Evolutionary conservation across 345 rosid species (phyloP).

Genomic region (Viola odorata): DNA sequence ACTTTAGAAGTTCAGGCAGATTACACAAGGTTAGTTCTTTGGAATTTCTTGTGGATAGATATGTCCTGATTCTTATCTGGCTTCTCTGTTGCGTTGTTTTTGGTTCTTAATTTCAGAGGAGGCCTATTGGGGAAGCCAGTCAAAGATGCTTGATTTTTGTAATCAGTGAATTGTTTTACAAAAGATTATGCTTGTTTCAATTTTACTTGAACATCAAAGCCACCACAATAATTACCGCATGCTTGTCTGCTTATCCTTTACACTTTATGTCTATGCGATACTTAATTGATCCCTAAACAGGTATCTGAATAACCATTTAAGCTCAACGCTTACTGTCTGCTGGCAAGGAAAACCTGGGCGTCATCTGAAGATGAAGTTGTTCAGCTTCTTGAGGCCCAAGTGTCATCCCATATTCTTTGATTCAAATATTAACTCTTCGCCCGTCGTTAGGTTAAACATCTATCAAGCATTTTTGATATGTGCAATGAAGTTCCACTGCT

Average conservation of each 20-base stretch:
- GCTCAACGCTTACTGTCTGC: slow-evolving; percentile 51
- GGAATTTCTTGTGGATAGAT: neutral
- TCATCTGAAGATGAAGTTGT: slow-evolving; percentile 40
- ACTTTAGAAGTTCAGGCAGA: slow-evolving; percentile 83
- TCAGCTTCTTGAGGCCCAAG: slow-evolving; percentile 56
- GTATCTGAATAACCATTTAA: slow-evolving; percentile 59
- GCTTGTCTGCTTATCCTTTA: neutral
- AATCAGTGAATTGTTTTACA: neutral
- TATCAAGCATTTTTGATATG: slow-evolving; percentile 69
- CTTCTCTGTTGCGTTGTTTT: neutral
- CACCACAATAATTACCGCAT: neutral
- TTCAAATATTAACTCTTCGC: slow-evolving; percentile 64
- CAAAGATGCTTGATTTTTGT: neutral
- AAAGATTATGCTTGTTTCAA: neutral
- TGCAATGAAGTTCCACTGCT: slow-evolving; percentile 85
- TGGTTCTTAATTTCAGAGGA: neutral
- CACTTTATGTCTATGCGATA: neutral
- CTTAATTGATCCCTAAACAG: slow-evolving; percentile 30
- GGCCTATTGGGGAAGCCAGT: neutral
- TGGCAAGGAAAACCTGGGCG: slow-evolving; percentile 52
- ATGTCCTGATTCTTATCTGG: neutral
- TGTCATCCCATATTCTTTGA: slow-evolving; percentile 80
- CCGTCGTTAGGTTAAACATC: slow-evolving; percentile 63
- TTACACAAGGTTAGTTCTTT: slow-evolving; percentile 48
- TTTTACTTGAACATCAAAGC: neutral